Conservation (phyloP, 352 stramenopile species). For the Phytopythium boreale region DNA sequence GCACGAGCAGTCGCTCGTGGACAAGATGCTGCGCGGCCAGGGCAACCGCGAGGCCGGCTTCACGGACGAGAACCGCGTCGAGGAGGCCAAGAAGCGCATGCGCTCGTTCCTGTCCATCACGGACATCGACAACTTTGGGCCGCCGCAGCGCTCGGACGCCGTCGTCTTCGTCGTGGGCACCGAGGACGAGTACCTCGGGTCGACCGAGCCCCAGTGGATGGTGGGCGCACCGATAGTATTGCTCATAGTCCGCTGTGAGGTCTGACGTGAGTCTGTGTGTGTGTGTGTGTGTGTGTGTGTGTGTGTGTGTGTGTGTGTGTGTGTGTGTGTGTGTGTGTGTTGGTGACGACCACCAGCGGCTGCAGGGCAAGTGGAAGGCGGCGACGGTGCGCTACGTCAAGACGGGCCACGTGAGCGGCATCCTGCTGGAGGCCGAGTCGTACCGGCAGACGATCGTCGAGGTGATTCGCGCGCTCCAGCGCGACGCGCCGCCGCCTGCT, state of each 20-base stretch:
- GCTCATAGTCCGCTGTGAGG: background rate
- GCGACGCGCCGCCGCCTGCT: background rate
- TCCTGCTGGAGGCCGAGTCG: constrained; percentile 64
- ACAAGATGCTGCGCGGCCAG: constrained; percentile 41
- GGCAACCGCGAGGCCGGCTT: constrained; percentile 14
- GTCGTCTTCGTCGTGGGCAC: constrained; percentile 75
- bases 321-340: background rate
- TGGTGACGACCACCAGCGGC: constrained; percentile 19
- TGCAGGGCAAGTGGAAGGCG: constrained; percentile 52
- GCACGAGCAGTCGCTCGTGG: constrained; percentile 60
- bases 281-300: background rate
- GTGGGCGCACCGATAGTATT: constrained; percentile 7
- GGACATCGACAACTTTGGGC: constrained; percentile 78
- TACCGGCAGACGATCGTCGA: constrained; percentile 76
- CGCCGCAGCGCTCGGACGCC: constrained; percentile 58
- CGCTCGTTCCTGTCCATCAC: constrained; percentile 78
- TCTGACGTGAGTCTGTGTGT: background rate
- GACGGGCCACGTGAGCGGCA: constrained; percentile 75
- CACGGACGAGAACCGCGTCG: constrained; percentile 43
- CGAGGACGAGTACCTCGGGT: constrained; percentile 78
- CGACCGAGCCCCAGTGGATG: constrained; percentile 55
- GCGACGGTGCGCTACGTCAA: constrained; percentile 64
- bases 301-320: background rate
- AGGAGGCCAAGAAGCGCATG: constrained; percentile 77
- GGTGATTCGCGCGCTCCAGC: constrained; percentile 22